These are phyloP conservation scores for Thuidium tamariscinum DNA, from an alignment of 225 moss, liverwort and hornwort genomes.

Conservation along the genomic window DNA sequence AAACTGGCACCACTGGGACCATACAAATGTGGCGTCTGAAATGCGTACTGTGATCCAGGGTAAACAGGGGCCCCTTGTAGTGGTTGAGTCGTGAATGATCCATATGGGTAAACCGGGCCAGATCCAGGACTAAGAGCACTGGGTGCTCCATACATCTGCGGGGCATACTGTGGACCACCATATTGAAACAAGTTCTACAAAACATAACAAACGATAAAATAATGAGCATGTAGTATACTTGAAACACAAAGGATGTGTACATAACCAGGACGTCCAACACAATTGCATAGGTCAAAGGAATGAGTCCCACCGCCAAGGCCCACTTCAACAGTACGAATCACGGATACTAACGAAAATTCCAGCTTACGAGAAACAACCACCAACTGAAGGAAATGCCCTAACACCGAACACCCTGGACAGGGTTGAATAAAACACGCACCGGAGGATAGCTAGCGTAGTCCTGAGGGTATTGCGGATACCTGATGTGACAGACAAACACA, in stretches of 20 bases:
- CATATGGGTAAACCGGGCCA: constrained; percentile 83
- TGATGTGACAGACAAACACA: constrained; percentile 57
- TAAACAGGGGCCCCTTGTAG: constrained; percentile 89
- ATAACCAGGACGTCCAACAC: not conserved
- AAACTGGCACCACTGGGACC: constrained; percentile 59
- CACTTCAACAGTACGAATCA: not conserved
- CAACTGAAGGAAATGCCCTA: not conserved
- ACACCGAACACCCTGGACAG: not conserved
- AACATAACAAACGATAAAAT: not conserved
- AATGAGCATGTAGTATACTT: not conserved
- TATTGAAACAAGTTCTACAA: constrained; percentile 91
- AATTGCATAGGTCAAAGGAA: not conserved
- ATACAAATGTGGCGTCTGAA: constrained; percentile 78
- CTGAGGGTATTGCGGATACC: constrained; percentile 99
- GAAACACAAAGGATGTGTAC: not conserved
- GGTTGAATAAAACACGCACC: constrained; percentile 46
- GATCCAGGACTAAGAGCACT: constrained; percentile 81
- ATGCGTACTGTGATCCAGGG: constrained; percentile 66
- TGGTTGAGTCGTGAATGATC: constrained; percentile 77
- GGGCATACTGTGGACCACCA: constrained; percentile 77
- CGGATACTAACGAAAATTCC: not conserved
- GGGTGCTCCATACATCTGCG: constrained; percentile 83
- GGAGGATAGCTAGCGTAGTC: constrained; percentile 87
- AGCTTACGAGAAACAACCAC: not conserved
- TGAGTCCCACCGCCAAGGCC: not conserved